A percentile compares a stretch with the other conserved stretches of the same genome.
phyloP scores from a whole-genome alignment of 1,284 basidiomycete species.

The Serendipita sp. region DNA sequence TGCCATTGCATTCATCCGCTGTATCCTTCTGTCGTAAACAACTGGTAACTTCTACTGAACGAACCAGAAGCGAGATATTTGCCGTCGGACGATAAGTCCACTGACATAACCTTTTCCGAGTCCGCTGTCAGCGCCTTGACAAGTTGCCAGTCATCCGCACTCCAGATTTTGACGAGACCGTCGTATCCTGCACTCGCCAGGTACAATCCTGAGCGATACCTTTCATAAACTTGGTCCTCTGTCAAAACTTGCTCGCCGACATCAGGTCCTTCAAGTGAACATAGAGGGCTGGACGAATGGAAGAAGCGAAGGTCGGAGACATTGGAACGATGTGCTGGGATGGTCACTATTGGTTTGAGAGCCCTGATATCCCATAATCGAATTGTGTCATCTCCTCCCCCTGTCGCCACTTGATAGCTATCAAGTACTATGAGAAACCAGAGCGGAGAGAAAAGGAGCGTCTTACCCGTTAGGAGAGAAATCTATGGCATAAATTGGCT shows the following conservation, averaged over 20 bases:
- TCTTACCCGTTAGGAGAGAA: conserved; percentile 90
- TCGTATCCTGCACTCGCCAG: conserved; percentile 92
- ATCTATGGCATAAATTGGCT: conserved; percentile 81
- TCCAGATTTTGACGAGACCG: conserved; percentile 91
- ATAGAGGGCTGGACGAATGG: conserved; percentile 29
- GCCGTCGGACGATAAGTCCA: conserved; percentile 75
- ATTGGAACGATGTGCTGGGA: conserved; percentile 89
- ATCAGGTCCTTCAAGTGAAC: conserved; percentile 13
- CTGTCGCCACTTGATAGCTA: conserved; percentile 93
- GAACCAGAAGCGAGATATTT: conserved; percentile 79
- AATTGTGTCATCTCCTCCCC: conserved; percentile 92
- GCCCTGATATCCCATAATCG: conserved; percentile 97
- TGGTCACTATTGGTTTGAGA: conserved; percentile 84
- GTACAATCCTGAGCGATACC: conserved; percentile 75
- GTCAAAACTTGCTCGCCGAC: conserved; percentile 24
- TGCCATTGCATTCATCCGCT: conserved; percentile 14
- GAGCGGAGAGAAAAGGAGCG: conserved; percentile 13
- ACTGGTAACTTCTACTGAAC: conserved; percentile 86
- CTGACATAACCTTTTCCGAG: conserved; percentile 95
- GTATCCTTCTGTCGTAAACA: conserved; percentile 53
- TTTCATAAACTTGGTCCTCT: conserved; percentile 19
- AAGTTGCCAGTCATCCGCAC: conserved; percentile 94
- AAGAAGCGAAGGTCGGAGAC: conserved; percentile 94
- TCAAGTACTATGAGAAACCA: conserved; percentile 12
- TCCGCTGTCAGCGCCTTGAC: conserved; percentile 81